Evolutionary conservation across 192 early-diverging fungal species (phyloP).

Genomic region (Backusella circina): DNA sequence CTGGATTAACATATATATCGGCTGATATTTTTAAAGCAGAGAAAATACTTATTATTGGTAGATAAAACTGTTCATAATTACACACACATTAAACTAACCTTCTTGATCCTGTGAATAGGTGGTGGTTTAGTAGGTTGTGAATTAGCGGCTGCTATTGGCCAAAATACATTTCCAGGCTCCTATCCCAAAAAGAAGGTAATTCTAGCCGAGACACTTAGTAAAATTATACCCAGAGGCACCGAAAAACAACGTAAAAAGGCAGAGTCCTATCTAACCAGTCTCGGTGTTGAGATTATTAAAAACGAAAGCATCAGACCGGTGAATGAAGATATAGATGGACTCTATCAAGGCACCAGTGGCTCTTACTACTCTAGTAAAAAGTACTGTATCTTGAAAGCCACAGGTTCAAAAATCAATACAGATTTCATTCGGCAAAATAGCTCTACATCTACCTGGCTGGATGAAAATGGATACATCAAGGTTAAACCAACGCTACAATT

Average conservation of each 20-base stretch:
- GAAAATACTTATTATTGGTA: slow-evolving; percentile 37
- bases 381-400: slow-evolving; percentile 20
- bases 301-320: slow-evolving; percentile 23
- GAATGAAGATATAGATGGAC: neutral
- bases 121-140: slow-evolving; percentile 50
- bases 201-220: slow-evolving; percentile 9
- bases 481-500: slow-evolving; percentile 39
- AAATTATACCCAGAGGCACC: slow-evolving; percentile 14
- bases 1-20: slow-evolving; percentile 10
- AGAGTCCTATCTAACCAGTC: slow-evolving; percentile 6
- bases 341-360: slow-evolving; percentile 23
- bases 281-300: slow-evolving; percentile 24
- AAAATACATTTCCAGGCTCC: neutral
- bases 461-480: slow-evolving; percentile 21
- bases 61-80: neutral
- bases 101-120: slow-evolving; percentile 16
- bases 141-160: slow-evolving; percentile 32
- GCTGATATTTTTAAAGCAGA: slow-evolving; percentile 17
- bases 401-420: slow-evolving; percentile 23
- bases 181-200: slow-evolving; percentile 20
- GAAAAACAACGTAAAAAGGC: slow-evolving; percentile 17
- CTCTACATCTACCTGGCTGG: slow-evolving; percentile 16
- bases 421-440: slow-evolving; percentile 6
- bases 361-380: slow-evolving; percentile 17
- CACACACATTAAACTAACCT: neutral